Evolutionary conservation across 352 stramenopile species (phyloP).

Genomic region (Sclerospora graminicola): DNA sequence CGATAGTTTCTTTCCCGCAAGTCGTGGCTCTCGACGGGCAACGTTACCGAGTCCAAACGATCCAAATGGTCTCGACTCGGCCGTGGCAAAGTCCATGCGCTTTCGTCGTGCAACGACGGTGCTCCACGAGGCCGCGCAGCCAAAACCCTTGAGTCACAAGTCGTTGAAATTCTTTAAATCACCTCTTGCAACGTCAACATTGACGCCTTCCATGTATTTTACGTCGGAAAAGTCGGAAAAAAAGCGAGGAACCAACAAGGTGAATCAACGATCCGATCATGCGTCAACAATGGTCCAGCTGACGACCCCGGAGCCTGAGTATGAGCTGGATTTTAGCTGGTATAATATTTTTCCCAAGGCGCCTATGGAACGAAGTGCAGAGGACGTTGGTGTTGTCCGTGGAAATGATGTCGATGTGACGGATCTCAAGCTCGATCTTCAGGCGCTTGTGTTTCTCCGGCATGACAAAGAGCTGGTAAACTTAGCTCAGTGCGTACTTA

Average conservation of each 20-base stretch:
- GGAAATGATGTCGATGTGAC: constrained; percentile 39
- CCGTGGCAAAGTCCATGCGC: constrained; percentile 11
- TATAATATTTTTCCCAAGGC: constrained; percentile 73
- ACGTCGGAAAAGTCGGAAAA: constrained; percentile 11
- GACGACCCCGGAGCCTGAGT: constrained; percentile 43
- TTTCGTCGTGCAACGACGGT: constrained; percentile 33
- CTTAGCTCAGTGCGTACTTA: constrained; percentile 34
- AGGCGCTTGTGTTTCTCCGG: constrained; percentile 46
- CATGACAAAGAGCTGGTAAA: constrained; percentile 42
- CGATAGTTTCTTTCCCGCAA: constrained; percentile 4
- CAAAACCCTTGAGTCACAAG: constrained; percentile 8
- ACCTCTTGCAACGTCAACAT: constrained; percentile 4
- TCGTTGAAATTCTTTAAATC: constrained; percentile 12
- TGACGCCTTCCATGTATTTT: constrained; percentile 7
- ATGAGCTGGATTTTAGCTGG: constrained; percentile 74
- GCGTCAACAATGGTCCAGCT: constrained; percentile 23
- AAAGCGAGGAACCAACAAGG: neutral
- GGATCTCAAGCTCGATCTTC: constrained; percentile 46
- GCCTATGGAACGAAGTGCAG: constrained; percentile 21
- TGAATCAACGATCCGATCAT: neutral
- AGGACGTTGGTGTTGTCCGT: constrained; percentile 34
- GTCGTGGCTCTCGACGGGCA: constrained; percentile 5
- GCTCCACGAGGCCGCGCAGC: constrained; percentile 18
- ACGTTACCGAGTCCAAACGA: constrained; percentile 7
- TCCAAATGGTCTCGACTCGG: constrained; percentile 18